A percentile compares a stretch with the other conserved stretches of the same genome.
These are phyloP conservation scores for Fragaria ananassa DNA, from an alignment of 306 rosid genomes.

Conservation along the genomic window DNA sequence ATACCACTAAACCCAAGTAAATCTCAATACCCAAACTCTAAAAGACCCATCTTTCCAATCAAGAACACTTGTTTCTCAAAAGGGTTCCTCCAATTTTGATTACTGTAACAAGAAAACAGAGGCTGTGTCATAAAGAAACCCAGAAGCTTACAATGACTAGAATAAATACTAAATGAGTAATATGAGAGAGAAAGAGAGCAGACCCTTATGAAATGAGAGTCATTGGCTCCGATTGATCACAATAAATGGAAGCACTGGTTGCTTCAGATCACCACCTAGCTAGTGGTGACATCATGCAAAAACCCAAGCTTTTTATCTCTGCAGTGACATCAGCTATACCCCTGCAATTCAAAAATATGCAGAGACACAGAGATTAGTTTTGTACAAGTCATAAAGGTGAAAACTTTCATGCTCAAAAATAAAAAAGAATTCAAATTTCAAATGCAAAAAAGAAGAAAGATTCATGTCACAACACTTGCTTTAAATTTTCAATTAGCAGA, in stretches of 20 bases:
- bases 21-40: slow-evolving; percentile 8
- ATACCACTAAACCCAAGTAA: background rate
- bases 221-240: slow-evolving; percentile 45
- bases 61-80: background rate
- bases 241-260: slow-evolving; percentile 43
- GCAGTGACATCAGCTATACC: background rate
- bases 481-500: background rate
- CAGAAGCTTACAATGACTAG: background rate
- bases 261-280: slow-evolving; percentile 18
- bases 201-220: slow-evolving; percentile 7
- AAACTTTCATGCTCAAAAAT: background rate
- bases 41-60: slow-evolving; percentile 15
- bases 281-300: slow-evolving; percentile 16
- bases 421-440: background rate
- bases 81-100: slow-evolving; percentile 14
- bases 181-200: background rate
- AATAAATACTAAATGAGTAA: background rate
- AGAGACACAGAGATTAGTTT: background rate
- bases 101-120: slow-evolving; percentile 11
- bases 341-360: background rate
- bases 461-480: background rate
- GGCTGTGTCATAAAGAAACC: slow-evolving; percentile 4
- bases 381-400: background rate
- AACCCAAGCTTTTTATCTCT: slow-evolving; percentile 7
- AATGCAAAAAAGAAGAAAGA: background rate